Evolutionary conservation across 2,329 filamentous ascomycete genomes (phyloP).

Genomic region (Alternaria gansuensis): DNA sequence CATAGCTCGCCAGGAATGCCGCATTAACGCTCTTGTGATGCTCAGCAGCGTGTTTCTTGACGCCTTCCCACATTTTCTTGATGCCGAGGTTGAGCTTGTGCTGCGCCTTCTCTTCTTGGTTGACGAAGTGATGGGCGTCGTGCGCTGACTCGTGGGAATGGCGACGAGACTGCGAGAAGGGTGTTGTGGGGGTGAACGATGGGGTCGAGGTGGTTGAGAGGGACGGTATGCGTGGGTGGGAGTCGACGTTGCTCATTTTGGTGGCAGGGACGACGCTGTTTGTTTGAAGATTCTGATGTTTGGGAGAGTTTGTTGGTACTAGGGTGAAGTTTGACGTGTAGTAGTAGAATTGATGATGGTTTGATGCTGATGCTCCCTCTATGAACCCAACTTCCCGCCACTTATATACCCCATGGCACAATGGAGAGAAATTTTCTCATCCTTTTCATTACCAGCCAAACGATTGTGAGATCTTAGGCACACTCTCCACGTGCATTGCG

Average conservation of each 20-base stretch:
- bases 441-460: constrained; percentile 3
- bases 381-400: constrained; percentile 1
- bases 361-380: constrained; percentile 16
- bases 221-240: constrained; percentile 35
- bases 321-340: neutral
- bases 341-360: constrained; percentile 9
- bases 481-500: constrained; percentile 21
- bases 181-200: constrained; percentile 21
- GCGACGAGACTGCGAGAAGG: constrained; percentile 26
- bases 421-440: constrained; percentile 16
- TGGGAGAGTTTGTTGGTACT: neutral
- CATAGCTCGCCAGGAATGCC: constrained; percentile 40
- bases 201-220: constrained; percentile 24
- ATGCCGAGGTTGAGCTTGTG: constrained; percentile 34
- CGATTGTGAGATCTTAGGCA: constrained; percentile 22
- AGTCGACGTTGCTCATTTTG: constrained; percentile 36
- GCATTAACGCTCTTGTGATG: constrained; percentile 45
- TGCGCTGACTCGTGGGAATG: constrained; percentile 34
- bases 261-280: neutral
- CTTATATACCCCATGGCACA: constrained; percentile 25
- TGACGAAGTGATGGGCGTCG: constrained; percentile 34
- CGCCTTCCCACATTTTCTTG: constrained; percentile 42
- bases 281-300: constrained; percentile 11
- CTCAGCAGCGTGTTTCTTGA: constrained; percentile 42
- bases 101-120: constrained; percentile 29